Conservation (phyloP, 116 monocot species). For the Phalaenopsis hybrid region DNA sequence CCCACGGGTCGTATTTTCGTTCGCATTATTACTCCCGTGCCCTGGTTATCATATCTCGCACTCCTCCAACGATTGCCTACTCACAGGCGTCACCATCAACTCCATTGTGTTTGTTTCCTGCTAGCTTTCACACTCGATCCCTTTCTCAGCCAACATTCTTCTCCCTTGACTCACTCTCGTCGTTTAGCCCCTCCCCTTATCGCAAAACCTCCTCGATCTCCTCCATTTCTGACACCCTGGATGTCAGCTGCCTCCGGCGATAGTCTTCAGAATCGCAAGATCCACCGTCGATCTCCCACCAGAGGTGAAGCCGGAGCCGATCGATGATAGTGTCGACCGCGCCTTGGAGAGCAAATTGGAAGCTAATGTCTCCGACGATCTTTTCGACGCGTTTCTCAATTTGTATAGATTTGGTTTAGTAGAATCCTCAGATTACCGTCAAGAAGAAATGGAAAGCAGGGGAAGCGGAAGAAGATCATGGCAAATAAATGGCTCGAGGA, state of each 20-base stretch:
- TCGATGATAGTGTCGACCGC: not conserved
- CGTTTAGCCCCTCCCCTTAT: too few relatives aligned
- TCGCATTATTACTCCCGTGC: too few relatives aligned
- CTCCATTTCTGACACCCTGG: not conserved
- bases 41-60: not conserved
- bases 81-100: not conserved
- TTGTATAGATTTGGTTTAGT: slow-evolving; percentile 24
- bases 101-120: too few relatives aligned
- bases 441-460: slow-evolving; percentile 11
- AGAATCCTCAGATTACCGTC: slow-evolving; percentile 20
- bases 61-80: slow-evolving; percentile 2
- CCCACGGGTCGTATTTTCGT: too few relatives aligned
- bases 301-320: not conserved
- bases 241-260: not conserved
- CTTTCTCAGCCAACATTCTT: slow-evolving; percentile 7
- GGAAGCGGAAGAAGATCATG: slow-evolving; percentile 27
- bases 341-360: not conserved
- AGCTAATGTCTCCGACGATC: slow-evolving; percentile 19
- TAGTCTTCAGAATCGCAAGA: not conserved
- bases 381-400: slow-evolving; percentile 30
- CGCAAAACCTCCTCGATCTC: not conserved
- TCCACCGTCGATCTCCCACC: slow-evolving; percentile 6
- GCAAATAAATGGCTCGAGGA: slow-evolving; percentile 38
- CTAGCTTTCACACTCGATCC: not conserved
- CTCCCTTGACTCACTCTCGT: too few relatives aligned